Percentiles rank a stretch among this genome's conserved stretches.
These are phyloP conservation scores for Asterophora parasitica DNA, from an alignment of 768 basidiomycete species.

Conservation along the genomic window DNA sequence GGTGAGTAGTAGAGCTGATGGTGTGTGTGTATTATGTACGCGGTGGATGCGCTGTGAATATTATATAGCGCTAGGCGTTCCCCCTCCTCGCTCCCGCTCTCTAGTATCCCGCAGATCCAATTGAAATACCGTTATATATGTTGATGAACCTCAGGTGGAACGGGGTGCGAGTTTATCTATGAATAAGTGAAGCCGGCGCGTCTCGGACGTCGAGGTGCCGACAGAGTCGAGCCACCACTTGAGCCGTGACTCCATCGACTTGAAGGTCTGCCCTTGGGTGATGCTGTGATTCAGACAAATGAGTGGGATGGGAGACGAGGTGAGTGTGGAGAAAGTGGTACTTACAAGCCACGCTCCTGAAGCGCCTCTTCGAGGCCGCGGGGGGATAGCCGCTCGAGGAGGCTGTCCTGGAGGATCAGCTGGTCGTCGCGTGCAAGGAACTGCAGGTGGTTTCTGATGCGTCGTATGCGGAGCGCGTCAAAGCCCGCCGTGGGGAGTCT, in stretches of 20 bases:
- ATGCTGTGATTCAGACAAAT: constrained; percentile 22
- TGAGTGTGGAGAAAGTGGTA: constrained; percentile 12
- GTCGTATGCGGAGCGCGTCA: constrained; percentile 37
- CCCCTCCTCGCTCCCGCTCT: constrained; percentile 1
- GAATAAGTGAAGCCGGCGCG: constrained; percentile 50
- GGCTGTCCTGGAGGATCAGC: constrained; percentile 48
- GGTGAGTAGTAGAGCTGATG: not conserved
- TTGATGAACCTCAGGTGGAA: too few species aligned
- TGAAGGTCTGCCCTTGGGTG: constrained; percentile 33
- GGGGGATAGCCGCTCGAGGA: constrained; percentile 39
- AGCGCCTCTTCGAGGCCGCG: constrained; percentile 62
- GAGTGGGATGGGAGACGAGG: not conserved
- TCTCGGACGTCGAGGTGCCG: constrained; percentile 29
- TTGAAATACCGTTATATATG: too few species aligned
- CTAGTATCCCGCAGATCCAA: too few species aligned
- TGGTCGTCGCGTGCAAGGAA: constrained; percentile 61
- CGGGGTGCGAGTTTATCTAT: constrained; percentile 17
- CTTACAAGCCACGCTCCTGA: constrained; percentile 76
- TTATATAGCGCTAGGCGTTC: constrained; percentile 10
- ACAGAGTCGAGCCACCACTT: constrained; percentile 62
- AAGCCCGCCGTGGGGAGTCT: constrained; percentile 42
- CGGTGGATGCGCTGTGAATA: constrained; percentile 5
- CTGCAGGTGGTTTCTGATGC: constrained; percentile 35
- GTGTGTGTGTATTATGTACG: constrained; percentile 9
- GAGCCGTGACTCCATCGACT: constrained; percentile 45